These are phyloP conservation scores for Hymenoscyphus salicellus DNA, from an alignment of 2,329 filamentous ascomycete genomes.

Conservation along the genomic window DNA sequence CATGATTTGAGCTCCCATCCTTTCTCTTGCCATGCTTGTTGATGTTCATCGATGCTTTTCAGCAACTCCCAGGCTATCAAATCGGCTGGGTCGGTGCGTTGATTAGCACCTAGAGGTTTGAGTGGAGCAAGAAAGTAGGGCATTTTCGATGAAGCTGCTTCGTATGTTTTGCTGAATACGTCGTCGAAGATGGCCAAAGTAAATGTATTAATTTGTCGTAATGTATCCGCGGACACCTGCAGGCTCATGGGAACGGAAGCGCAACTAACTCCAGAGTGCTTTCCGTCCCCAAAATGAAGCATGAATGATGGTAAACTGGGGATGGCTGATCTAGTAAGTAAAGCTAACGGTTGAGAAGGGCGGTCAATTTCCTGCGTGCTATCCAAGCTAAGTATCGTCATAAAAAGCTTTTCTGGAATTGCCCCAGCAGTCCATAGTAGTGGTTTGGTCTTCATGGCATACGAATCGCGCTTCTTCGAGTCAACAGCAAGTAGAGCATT, in stretches of 20 bases:
- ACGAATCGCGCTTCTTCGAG: slow-evolving; percentile 69
- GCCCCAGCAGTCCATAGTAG: slow-evolving; percentile 61
- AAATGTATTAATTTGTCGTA: slow-evolving; percentile 64
- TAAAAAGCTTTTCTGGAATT: slow-evolving; percentile 53
- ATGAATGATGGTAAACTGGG: slow-evolving; percentile 65
- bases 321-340: slow-evolving; percentile 67
- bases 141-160: slow-evolving; percentile 58
- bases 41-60: slow-evolving; percentile 37
- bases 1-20: slow-evolving; percentile 33
- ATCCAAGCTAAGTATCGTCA: slow-evolving; percentile 59
- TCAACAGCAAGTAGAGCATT: slow-evolving; percentile 83
- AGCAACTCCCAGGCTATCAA: slow-evolving; percentile 64
- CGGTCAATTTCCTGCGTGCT: slow-evolving; percentile 55
- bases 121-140: slow-evolving; percentile 81
- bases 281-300: slow-evolving; percentile 66
- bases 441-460: slow-evolving; percentile 78
- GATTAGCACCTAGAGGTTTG: slow-evolving; percentile 11
- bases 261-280: slow-evolving; percentile 56
- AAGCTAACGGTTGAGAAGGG: slow-evolving; percentile 59
- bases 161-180: slow-evolving; percentile 84
- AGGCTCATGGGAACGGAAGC: slow-evolving; percentile 46
- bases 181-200: slow-evolving; percentile 76
- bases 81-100: slow-evolving; percentile 17
- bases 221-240: slow-evolving; percentile 39
- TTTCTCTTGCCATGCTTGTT: slow-evolving; percentile 40